Conservation (phyloP, 148 eudicot species). For the Linanthus parryae region DNA sequence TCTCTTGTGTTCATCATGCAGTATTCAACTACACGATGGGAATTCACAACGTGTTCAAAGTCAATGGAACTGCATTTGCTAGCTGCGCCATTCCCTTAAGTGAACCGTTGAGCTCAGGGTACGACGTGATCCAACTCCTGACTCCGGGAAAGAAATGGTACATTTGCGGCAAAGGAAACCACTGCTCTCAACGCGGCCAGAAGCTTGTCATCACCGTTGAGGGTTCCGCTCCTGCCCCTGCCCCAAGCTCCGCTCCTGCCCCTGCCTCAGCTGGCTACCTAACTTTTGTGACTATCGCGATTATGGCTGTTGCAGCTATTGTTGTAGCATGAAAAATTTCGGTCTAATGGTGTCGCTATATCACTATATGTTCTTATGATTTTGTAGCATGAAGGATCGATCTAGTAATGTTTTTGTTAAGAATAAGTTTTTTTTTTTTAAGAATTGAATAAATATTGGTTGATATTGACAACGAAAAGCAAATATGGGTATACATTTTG, state of each 20-base stretch:
- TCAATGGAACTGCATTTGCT: not conserved
- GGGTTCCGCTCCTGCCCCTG: conserved; percentile 14
- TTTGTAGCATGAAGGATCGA: no score
- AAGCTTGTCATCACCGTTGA: conserved; percentile 27
- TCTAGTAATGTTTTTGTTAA: no score
- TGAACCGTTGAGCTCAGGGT: conserved; percentile 9
- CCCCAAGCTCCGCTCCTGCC: not conserved
- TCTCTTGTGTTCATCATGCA: no score
- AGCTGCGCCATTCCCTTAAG: conserved; percentile 1
- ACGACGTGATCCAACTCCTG: conserved; percentile 17
- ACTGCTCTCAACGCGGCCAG: conserved; percentile 18
- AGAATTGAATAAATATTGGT: no score
- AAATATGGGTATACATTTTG: no score
- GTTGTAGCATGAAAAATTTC: no score
- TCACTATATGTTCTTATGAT: no score
- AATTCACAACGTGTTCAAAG: conserved; percentile 4
- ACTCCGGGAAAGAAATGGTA: conserved; percentile 29
- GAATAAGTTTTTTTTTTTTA: no score
- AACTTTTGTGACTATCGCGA: no score
- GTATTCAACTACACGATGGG: conserved; percentile 7
- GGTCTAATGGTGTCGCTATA: no score
- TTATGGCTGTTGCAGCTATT: no score
- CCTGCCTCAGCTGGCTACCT: not conserved
- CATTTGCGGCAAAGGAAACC: conserved; percentile 18
- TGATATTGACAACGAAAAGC: no score